These are phyloP conservation scores for Parafenestella ontariensis DNA, from an alignment of 2,329 filamentous ascomycete species.

Conservation along the genomic window DNA sequence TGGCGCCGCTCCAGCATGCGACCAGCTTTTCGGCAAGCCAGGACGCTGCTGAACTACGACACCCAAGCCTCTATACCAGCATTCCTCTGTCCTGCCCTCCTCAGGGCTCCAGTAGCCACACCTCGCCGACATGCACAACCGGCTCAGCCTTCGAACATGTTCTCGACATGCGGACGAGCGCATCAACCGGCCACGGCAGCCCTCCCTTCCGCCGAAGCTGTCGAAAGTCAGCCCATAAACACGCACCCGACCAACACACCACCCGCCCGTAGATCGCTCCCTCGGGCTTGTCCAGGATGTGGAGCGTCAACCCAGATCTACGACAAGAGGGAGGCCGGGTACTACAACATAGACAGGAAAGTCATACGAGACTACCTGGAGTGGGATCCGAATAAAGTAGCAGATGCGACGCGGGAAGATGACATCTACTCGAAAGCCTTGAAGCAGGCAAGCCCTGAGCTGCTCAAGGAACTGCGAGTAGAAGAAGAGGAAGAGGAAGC, in stretches of 20 bases:
- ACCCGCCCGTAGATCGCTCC: constrained; percentile 45
- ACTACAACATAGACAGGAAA: constrained; percentile 60
- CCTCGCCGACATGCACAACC: constrained; percentile 11
- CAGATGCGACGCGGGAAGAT: constrained; percentile 40
- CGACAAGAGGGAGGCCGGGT: constrained; percentile 63
- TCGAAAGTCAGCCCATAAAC: neutral
- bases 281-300: constrained; percentile 67
- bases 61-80: constrained; percentile 32
- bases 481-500: constrained; percentile 23
- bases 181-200: constrained; percentile 23
- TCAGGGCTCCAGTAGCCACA: constrained; percentile 23
- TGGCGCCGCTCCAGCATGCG: constrained; percentile 35
- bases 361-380: constrained; percentile 52
- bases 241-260: neutral
- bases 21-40: constrained; percentile 36
- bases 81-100: constrained; percentile 46
- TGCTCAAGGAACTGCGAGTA: constrained; percentile 42
- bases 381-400: constrained; percentile 27
- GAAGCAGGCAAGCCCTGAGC: constrained; percentile 33
- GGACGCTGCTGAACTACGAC: constrained; percentile 36
- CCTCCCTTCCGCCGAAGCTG: constrained; percentile 10
- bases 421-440: constrained; percentile 47
- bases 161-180: constrained; percentile 32
- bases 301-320: constrained; percentile 66
- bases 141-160: constrained; percentile 15